Evolutionary conservation across 805 yeast species (phyloP).

Genomic region (Komagataella pseudopastoris): DNA sequence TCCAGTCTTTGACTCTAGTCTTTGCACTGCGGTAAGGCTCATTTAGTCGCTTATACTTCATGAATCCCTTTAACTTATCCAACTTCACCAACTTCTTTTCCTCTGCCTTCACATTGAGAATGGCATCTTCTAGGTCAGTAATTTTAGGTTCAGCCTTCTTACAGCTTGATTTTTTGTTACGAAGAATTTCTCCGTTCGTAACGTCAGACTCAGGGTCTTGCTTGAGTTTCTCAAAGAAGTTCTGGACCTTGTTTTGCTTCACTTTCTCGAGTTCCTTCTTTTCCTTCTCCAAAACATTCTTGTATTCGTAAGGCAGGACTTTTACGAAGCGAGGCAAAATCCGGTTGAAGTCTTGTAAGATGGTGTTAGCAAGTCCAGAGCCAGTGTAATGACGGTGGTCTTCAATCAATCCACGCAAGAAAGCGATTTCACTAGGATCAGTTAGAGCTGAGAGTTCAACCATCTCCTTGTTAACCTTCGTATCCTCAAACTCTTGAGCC

Average conservation of each 20-base stretch:
- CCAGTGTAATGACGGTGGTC: constrained; percentile 93
- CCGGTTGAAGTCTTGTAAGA: constrained; percentile 79
- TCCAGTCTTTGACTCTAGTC: constrained; percentile 80
- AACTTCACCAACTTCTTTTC: constrained; percentile 50
- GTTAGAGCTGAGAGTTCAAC: constrained; percentile 66
- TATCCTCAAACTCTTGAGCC: constrained; percentile 76
- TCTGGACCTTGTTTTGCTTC: constrained; percentile 50
- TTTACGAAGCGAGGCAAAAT: constrained; percentile 82
- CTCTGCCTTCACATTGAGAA: constrained; percentile 54
- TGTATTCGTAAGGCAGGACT: constrained; percentile 86
- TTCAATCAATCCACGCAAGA: constrained; percentile 82
- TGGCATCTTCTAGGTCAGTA: constrained; percentile 80
- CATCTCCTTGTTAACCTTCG: constrained; percentile 63
- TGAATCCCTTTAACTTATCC: constrained; percentile 81
- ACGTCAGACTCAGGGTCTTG: constrained; percentile 79
- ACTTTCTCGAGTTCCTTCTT: constrained; percentile 49
- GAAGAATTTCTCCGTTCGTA: constrained; percentile 76
- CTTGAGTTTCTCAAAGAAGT: constrained; percentile 54
- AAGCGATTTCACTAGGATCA: constrained; percentile 89
- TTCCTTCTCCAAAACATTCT: constrained; percentile 75
- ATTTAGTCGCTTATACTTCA: constrained; percentile 82
- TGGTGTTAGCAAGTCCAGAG: constrained; percentile 77
- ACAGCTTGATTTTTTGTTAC: constrained; percentile 26
- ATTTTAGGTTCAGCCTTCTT: constrained; percentile 60
- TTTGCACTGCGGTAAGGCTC: constrained; percentile 75